Evolutionary conservation across 371 early-diverging fungal genomes (phyloP).

Genomic region (Haplosporangium sp.): DNA sequence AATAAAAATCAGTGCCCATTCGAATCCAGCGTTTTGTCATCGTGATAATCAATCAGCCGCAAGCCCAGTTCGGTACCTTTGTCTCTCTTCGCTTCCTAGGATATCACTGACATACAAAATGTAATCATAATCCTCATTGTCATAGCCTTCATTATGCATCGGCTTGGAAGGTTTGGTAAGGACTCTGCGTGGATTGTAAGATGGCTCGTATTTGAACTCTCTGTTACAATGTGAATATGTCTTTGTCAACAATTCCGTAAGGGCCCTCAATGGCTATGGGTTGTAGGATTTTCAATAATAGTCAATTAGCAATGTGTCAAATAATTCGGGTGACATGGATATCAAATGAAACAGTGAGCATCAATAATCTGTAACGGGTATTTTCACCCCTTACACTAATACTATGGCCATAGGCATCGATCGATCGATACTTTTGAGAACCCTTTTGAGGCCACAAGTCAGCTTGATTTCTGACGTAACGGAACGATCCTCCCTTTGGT

Average conservation of each 20-base stretch:
- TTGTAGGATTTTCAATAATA: not conserved
- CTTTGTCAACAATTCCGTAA: conserved; percentile 74
- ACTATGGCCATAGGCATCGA: conserved; percentile 49
- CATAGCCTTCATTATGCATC: conserved; percentile 88
- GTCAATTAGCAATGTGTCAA: conserved; percentile 3
- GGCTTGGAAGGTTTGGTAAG: conserved; percentile 94
- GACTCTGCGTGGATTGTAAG: conserved; percentile 87
- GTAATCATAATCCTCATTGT: conserved; percentile 95
- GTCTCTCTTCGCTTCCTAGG: conserved; percentile 85
- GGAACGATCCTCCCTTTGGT: conserved; percentile 52
- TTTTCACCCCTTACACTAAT: conserved; percentile 36
- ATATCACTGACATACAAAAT: conserved; percentile 95
- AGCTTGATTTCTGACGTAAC: conserved; percentile 52
- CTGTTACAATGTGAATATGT: conserved; percentile 82
- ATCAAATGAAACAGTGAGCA: not conserved
- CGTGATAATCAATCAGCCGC: no score
- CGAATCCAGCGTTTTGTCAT: no score
- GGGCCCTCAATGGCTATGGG: conserved; percentile 58
- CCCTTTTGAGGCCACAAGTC: conserved; percentile 55
- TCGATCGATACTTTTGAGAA: conserved; percentile 57
- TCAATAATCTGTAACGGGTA: not conserved
- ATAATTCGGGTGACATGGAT: not conserved
- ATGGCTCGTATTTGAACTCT: conserved; percentile 76
- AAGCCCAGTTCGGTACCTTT: conserved; percentile 68
- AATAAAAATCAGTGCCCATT: no score